Conservation (phyloP, 1,284 basidiomycete genomes). For the Ganoderma sinense region DNA sequence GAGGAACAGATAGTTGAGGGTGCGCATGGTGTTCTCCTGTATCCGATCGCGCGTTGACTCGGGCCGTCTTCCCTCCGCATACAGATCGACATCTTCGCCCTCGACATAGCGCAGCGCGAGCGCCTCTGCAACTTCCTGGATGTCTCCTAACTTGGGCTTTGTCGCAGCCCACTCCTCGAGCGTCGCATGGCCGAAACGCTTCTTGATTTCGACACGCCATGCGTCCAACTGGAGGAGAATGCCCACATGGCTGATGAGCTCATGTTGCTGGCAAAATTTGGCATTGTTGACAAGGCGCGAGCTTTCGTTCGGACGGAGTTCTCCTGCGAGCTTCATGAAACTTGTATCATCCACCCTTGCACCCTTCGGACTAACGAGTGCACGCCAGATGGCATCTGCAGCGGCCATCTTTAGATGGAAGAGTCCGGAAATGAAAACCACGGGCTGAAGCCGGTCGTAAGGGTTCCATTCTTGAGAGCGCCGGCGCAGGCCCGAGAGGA, state of each 20-base stretch:
- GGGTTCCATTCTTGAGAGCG: constrained; percentile 27
- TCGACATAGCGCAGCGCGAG: constrained; percentile 34
- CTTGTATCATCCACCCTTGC: constrained; percentile 29
- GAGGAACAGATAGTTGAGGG: constrained; percentile 40
- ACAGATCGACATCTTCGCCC: neutral
- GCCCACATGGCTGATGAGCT: constrained; percentile 41
- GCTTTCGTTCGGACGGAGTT: constrained; percentile 40
- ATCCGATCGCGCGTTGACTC: constrained; percentile 35
- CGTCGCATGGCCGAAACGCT: neutral
- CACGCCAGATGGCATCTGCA: constrained; percentile 44
- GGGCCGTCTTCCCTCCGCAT: constrained; percentile 12
- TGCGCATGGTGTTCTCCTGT: constrained; percentile 40
- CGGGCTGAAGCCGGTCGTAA: constrained; percentile 34
- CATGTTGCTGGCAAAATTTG: constrained; percentile 45
- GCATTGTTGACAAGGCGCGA: constrained; percentile 39
- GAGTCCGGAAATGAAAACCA: constrained; percentile 43
- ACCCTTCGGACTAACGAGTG: constrained; percentile 32
- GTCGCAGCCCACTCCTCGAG: constrained; percentile 34
- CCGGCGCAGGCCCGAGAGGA: constrained; percentile 13
- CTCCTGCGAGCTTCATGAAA: constrained; percentile 21
- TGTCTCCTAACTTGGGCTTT: constrained; percentile 31
- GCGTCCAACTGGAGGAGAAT: constrained; percentile 34
- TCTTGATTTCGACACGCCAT: constrained; percentile 26
- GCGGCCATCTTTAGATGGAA: constrained; percentile 51
- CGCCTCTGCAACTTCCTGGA: constrained; percentile 28